Evolutionary conservation across 257 asterid genomes (phyloP).

Genomic region (Plantago elongata): DNA sequence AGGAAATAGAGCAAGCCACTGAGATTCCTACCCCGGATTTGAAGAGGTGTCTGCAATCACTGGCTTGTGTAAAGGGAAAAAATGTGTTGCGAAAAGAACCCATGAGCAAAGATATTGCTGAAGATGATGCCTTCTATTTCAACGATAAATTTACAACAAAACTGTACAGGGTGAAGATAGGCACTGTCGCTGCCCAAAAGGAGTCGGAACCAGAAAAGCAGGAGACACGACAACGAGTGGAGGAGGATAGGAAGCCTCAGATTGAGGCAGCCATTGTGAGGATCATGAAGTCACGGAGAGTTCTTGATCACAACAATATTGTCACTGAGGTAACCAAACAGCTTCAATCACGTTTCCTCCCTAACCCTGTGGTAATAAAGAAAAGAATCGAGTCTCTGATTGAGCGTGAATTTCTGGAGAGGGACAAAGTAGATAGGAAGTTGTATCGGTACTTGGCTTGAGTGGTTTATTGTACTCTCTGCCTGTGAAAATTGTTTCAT

Average conservation of each 20-base stretch:
- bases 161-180: constrained; percentile 46
- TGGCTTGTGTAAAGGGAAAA: constrained; percentile 60
- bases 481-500: constrained; percentile 2
- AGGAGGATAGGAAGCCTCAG: constrained; percentile 60
- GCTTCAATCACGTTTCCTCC: constrained; percentile 47
- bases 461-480: background rate
- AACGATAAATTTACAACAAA: constrained; percentile 49
- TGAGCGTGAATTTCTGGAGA: constrained; percentile 56
- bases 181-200: constrained; percentile 52
- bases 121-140: constrained; percentile 37
- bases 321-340: constrained; percentile 54
- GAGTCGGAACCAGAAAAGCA: constrained; percentile 61
- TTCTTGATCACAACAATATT: constrained; percentile 49
- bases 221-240: constrained; percentile 56
- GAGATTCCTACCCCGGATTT: constrained; percentile 48
- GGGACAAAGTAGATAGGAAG: constrained; percentile 38
- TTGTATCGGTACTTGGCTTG: constrained; percentile 49
- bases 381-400: constrained; percentile 57
- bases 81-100: constrained; percentile 52
- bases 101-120: constrained; percentile 55
- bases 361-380: constrained; percentile 52
- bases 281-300: constrained; percentile 52
- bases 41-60: constrained; percentile 52
- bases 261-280: constrained; percentile 58
- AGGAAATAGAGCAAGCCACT: constrained; percentile 57